These are phyloP conservation scores for Corynascus novoguineensis DNA, from an alignment of 495 filamentous ascomycete genomes.

Conservation along the genomic window DNA sequence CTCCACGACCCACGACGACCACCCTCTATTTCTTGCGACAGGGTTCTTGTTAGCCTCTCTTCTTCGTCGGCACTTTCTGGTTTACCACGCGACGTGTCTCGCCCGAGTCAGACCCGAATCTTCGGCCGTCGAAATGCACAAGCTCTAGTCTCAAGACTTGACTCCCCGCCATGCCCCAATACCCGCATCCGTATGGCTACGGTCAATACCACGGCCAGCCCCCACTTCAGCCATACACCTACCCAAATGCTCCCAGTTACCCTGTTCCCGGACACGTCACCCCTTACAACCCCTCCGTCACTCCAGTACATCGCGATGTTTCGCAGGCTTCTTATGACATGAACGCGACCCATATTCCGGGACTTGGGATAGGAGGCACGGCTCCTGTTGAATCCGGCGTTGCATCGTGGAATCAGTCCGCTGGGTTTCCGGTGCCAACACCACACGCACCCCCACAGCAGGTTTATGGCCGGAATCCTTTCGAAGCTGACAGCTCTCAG, in stretches of 20 bases:
- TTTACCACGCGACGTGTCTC: neutral
- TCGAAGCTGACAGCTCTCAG: neutral
- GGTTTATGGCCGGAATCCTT: neutral
- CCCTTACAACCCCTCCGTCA: conserved; percentile 23
- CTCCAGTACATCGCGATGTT: conserved; percentile 20
- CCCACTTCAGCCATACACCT: conserved; percentile 23
- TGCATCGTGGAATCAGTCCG: conserved; percentile 12
- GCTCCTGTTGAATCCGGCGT: neutral
- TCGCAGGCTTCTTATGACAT: conserved; percentile 34
- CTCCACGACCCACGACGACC: neutral
- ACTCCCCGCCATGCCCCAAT: conserved; percentile 34
- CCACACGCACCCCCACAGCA: neutral
- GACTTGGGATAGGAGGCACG: conserved; percentile 31
- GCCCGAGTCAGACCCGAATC: neutral
- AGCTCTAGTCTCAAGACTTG: conserved; percentile 8
- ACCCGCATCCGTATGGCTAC: conserved; percentile 28
- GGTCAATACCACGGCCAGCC: conserved; percentile 32
- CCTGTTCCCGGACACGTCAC: conserved; percentile 8
- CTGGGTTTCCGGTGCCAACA: conserved; percentile 4
- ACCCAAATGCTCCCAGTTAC: conserved; percentile 25
- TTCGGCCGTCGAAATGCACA: conserved; percentile 15
- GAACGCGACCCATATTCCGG: conserved; percentile 40
- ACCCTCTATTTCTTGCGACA: neutral
- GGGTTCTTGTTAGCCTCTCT: neutral
- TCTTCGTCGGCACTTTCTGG: neutral